Percentiles rank a stretch among this genome's conserved stretches.
These are phyloP conservation scores for Penicillium expansum DNA, from an alignment of 2,329 filamentous ascomycete species.

Conservation along the genomic window DNA sequence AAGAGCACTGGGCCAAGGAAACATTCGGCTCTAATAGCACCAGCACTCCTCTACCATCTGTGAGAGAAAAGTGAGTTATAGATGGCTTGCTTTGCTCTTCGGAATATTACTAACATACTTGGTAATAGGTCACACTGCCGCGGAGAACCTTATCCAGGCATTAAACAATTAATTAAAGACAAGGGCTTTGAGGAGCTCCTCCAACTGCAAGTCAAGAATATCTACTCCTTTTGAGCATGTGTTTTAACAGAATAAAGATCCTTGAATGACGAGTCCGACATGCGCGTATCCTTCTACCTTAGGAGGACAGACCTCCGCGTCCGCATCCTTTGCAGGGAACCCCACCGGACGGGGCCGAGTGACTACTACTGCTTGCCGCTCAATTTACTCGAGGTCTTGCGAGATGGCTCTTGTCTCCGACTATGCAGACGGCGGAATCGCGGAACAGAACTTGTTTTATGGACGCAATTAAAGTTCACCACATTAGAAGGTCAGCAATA, in stretches of 20 bases:
- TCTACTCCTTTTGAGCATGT: not conserved
- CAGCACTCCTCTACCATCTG: constrained; percentile 29
- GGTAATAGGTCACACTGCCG: constrained; percentile 37
- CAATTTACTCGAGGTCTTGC: constrained; percentile 43
- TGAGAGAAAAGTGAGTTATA: constrained; percentile 33
- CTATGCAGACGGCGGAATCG: constrained; percentile 37
- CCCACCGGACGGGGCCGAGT: constrained; percentile 40
- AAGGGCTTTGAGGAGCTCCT: constrained; percentile 40
- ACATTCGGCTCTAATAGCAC: constrained; percentile 36
- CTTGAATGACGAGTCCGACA: constrained; percentile 47
- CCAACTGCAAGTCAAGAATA: constrained; percentile 33
- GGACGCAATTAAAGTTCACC: constrained; percentile 55
- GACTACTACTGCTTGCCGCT: constrained; percentile 52
- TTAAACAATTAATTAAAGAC: constrained; percentile 32
- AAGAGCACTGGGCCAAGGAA: constrained; percentile 44
- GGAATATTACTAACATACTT: not conserved
- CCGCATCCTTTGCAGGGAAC: constrained; percentile 53
- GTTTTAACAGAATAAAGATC: constrained; percentile 33
- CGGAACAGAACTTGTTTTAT: constrained; percentile 47
- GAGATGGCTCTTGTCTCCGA: constrained; percentile 39
- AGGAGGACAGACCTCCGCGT: constrained; percentile 51
- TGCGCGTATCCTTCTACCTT: constrained; percentile 52
- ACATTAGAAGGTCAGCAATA: constrained; percentile 51
- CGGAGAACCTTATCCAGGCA: constrained; percentile 27
- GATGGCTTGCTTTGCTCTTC: not conserved